Conservation (phyloP, 2,329 filamentous ascomycete genomes). For the Emergomyces pasteurianus region DNA sequence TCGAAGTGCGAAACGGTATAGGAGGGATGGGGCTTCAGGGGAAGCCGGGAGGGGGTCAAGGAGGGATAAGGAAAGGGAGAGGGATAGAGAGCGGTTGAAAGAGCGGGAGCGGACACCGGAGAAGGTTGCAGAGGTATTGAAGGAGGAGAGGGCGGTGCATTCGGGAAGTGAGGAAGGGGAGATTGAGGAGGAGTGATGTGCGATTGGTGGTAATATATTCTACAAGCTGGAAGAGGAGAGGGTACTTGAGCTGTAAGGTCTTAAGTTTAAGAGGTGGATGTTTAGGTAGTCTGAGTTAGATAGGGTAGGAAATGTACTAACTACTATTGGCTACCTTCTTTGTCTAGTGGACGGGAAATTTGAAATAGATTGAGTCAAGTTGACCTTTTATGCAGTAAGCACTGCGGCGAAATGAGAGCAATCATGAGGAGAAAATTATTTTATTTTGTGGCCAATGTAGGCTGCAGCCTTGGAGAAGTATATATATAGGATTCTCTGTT, state of each 20-base stretch:
- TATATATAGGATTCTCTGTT: too few species aligned
- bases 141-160: constrained; percentile 41
- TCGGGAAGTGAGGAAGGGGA: constrained; percentile 96
- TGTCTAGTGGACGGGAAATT: too few species aligned
- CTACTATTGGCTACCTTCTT: neutral
- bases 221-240: neutral
- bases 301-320: neutral
- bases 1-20: constrained; percentile 49
- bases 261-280: neutral
- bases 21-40: constrained; percentile 30
- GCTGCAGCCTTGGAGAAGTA: too few species aligned
- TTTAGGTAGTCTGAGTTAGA: neutral
- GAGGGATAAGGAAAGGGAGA: constrained; percentile 24
- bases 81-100: constrained; percentile 19
- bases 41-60: constrained; percentile 25
- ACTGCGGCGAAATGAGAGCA: too few species aligned
- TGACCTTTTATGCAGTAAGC: too few species aligned
- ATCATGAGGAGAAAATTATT: neutral
- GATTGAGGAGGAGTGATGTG: constrained; percentile 62
- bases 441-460: neutral
- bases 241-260: neutral
- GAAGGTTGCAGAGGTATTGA: constrained; percentile 25
- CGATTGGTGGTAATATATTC: neutral
- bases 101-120: constrained; percentile 29
- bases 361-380: neutral